Conservation (phyloP, 192 early-diverging fungal species). For the Podochytrium sp. region DNA sequence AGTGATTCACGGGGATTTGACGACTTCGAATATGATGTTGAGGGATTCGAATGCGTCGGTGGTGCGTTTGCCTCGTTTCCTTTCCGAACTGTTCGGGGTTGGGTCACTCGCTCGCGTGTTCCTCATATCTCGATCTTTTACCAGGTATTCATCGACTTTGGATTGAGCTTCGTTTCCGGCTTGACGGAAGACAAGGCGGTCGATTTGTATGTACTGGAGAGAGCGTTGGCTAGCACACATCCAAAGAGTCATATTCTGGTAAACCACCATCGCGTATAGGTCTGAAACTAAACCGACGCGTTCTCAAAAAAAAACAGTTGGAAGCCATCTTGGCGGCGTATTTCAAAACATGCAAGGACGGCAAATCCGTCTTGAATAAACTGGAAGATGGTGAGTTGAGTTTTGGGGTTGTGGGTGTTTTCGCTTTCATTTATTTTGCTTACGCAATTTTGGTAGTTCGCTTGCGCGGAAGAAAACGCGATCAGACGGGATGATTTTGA, state of each 20-base stretch:
- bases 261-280: background rate
- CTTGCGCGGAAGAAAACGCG: slow-evolving; percentile 21
- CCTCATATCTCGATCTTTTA: background rate
- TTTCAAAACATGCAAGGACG: slow-evolving; percentile 53
- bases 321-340: slow-evolving; percentile 74
- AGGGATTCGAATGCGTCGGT: slow-evolving; percentile 52
- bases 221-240: slow-evolving; percentile 91
- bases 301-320: slow-evolving; percentile 56
- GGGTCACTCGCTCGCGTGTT: no score
- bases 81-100: background rate
- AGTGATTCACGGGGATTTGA: slow-evolving; percentile 96
- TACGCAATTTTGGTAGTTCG: slow-evolving; percentile 4
- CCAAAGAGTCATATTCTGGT: slow-evolving; percentile 53
- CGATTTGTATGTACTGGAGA: slow-evolving; percentile 98
- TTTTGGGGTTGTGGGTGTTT: background rate
- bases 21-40: slow-evolving; percentile 92
- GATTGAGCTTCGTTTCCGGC: slow-evolving; percentile 82
- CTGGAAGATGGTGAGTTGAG: slow-evolving; percentile 74
- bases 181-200: slow-evolving; percentile 96
- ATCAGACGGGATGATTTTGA: slow-evolving; percentile 6
- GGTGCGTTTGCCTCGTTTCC: slow-evolving; percentile 33
- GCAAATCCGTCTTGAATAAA: slow-evolving; percentile 65
- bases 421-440: background rate
- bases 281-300: background rate
- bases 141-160: slow-evolving; percentile 92